These are phyloP conservation scores for Wallacemonas collosoma DNA, from an alignment of 208 protist species.

Conservation along the genomic window DNA sequence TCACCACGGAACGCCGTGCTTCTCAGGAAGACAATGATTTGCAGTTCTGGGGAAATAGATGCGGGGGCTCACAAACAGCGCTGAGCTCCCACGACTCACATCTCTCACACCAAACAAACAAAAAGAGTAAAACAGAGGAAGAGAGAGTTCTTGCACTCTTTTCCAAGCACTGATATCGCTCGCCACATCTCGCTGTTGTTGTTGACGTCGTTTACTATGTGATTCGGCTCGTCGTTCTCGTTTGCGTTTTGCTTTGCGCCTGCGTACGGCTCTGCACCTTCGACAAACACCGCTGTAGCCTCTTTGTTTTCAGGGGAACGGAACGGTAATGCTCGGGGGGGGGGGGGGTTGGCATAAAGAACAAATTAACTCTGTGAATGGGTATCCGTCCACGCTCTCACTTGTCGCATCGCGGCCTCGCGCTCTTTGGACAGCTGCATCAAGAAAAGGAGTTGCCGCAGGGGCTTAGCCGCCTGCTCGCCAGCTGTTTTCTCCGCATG, in stretches of 20 bases:
- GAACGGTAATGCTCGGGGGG: not conserved
- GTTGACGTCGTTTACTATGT: too few species aligned
- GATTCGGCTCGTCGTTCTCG: not conserved
- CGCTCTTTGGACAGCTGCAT: slow-evolving; percentile 26
- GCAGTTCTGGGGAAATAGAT: too few species aligned
- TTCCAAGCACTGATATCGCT: too few species aligned
- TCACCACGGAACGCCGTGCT: too few species aligned
- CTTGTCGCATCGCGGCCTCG: slow-evolving; percentile 20
- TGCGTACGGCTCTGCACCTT: not conserved
- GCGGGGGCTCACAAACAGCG: too few species aligned
- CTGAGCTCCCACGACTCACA: too few species aligned
- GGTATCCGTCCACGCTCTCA: not conserved
- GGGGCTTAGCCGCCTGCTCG: slow-evolving; percentile 34
- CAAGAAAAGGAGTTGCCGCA: slow-evolving; percentile 52
- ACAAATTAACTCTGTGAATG: slow-evolving; percentile 15
- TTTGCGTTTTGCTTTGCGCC: not conserved
- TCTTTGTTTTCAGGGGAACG: not conserved
- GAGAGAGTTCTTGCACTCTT: too few species aligned
- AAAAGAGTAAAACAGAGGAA: not conserved
- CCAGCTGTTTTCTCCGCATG: slow-evolving; percentile 43
- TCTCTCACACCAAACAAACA: not conserved
- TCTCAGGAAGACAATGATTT: slow-evolving; percentile 4
- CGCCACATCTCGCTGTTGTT: too few species aligned
- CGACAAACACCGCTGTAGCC: not conserved
- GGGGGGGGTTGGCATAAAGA: not conserved